Percentiles rank a stretch among this genome's conserved stretches.
These are phyloP conservation scores for Stramenopiles sp. DNA, from an alignment of 352 stramenopile genomes.

Conservation along the genomic window DNA sequence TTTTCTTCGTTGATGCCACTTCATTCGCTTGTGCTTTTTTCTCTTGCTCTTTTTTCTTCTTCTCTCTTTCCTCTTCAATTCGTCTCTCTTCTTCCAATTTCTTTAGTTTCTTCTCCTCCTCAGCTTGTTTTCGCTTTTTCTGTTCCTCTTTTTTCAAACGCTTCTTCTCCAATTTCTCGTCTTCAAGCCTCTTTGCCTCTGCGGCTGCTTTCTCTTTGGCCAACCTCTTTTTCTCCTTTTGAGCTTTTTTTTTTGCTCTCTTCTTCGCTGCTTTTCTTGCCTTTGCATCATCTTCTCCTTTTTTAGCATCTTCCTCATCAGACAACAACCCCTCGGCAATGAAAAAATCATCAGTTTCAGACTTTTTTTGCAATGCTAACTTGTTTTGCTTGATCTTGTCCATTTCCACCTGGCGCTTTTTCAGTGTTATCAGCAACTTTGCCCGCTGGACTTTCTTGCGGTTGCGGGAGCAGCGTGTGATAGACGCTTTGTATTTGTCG, in stretches of 20 bases:
- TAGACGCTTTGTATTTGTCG: background rate
- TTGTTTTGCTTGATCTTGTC: background rate
- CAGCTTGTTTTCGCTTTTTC: background rate
- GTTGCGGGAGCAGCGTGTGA: background rate
- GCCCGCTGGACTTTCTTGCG: background rate
- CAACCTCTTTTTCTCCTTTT: background rate
- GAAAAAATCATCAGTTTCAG: background rate
- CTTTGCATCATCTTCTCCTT: background rate
- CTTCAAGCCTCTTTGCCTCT: background rate
- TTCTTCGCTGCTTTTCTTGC: background rate
- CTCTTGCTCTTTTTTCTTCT: background rate
- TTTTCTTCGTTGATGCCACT: background rate
- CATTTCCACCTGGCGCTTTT: background rate
- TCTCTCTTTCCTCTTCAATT: background rate
- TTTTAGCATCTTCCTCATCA: background rate
- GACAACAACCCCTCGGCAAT: background rate
- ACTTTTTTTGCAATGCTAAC: background rate
- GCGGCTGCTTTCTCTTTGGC: background rate
- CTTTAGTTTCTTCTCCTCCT: background rate
- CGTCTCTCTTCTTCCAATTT: background rate
- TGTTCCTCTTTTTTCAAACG: background rate
- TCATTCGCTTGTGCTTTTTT: background rate
- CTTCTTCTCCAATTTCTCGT: background rate
- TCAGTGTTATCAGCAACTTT: background rate
- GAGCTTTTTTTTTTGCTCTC: background rate